Base-by-base conservation (phyloP, 129 eudicot species). In the Escallonia rubra region DNA sequence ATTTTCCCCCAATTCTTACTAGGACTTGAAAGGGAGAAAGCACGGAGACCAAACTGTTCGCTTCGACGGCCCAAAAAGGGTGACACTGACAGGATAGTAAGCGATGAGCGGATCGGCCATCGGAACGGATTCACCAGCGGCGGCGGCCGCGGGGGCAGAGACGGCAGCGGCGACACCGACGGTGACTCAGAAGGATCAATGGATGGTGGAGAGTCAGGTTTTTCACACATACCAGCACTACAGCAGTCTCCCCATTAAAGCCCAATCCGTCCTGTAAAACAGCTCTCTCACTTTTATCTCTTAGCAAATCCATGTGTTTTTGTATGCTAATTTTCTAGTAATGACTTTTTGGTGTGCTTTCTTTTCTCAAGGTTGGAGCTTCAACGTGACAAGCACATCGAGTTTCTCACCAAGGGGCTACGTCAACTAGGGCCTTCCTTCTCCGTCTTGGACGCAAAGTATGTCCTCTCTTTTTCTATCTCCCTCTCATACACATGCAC, bases 381-480 rank as follows among this genome's bases (percentile, higher is more conserved):
- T 68, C 87, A 52, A 55, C 86, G 91, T 1, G 96, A 86, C 46
- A 77, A 72, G 50, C 96, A 88, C 79, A 68, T 82, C 44, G 79
- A 88, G 55, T 92, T 77, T 64, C 95, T 92, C 56, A 79, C 85
- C 64, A 83, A 76, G 55, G 88, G 96, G n/a, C 83, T 92, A 41
- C 72, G 75, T 53, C 86, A 72, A 11, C 98, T 92, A 73, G 82
- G 73, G 44, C 84, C 87, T 42, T 75, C 88, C 41, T 88, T 88
- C 58, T 61, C 73, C 15, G 86, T 82, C 9, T 66, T 92, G 65
- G 98, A 92, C 76, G 89, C 96, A 70, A 88, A 86, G 96, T 92
- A 85, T 4, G 23, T 38, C 10, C 55, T 6, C 15, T 41, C 12
- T 43, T 39, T 40, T 50, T 59, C 0, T n/a, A 5, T 41, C 45